phyloP scores from a whole-genome alignment of 2,329 filamentous ascomycete genomes.

The Fusarium humuli region DNA sequence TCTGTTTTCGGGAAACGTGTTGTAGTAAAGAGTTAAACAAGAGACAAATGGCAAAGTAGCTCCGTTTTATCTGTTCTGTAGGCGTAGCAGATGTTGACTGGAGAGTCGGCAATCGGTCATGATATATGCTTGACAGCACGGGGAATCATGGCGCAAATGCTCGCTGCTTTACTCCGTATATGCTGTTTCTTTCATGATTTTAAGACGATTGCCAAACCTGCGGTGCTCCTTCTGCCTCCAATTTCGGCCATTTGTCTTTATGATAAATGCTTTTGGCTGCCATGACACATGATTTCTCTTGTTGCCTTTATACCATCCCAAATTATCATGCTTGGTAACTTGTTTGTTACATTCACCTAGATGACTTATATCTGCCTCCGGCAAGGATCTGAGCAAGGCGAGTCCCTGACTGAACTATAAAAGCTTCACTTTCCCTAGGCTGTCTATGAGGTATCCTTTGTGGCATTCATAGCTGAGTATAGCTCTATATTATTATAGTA shows the following conservation, averaged over 20 bases:
- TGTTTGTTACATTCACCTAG: background rate
- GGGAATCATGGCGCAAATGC: background rate
- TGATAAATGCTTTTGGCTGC: background rate
- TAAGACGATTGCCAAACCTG: background rate
- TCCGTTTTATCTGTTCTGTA: background rate
- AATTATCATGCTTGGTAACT: background rate
- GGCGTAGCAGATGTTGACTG: background rate
- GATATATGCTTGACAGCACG: background rate
- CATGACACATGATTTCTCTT: background rate
- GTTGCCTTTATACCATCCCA: background rate
- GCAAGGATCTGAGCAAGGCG: background rate
- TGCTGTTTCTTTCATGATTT: background rate
- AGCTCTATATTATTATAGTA: background rate
- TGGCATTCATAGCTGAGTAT: background rate
- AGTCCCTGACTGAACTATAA: background rate
- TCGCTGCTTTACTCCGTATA: background rate
- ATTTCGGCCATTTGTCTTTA: background rate
- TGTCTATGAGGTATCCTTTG: background rate
- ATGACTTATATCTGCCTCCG: background rate
- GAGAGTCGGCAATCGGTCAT: background rate
- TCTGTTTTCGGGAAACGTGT: background rate
- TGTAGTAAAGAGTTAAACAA: background rate
- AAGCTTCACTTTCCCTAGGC: background rate
- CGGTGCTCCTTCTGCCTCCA: accelerated
- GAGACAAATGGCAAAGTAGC: background rate